These are phyloP conservation scores for Hyphodiscus hymeniophilus DNA, from an alignment of 495 filamentous ascomycete species.

Conservation along the genomic window DNA sequence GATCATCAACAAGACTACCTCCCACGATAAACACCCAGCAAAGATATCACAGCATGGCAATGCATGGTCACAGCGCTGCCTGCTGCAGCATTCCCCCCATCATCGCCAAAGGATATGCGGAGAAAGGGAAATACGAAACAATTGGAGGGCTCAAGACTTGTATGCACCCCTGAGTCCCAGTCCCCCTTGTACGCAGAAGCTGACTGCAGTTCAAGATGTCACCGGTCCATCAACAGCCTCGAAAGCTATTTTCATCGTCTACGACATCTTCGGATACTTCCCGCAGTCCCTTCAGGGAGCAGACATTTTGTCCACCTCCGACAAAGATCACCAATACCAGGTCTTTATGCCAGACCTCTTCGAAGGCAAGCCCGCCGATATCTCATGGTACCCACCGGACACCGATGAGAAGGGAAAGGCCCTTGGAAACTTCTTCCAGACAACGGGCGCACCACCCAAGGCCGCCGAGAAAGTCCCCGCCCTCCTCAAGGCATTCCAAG, in stretches of 20 bases:
- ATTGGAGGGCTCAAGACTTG: conserved; percentile 63
- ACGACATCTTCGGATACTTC: conserved; percentile 63
- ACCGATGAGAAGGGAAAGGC: conserved; percentile 72
- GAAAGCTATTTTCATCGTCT: conserved; percentile 54
- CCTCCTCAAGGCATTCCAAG: conserved; percentile 48
- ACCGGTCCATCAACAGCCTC: conserved; percentile 51
- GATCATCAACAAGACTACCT: not conserved
- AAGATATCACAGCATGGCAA: conserved; percentile 13
- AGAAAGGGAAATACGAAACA: conserved; percentile 58
- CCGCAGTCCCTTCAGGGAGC: conserved; percentile 63
- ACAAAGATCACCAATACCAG: conserved; percentile 46
- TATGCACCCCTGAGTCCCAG: conserved; percentile 29
- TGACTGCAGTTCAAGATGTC: conserved; percentile 36
- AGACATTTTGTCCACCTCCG: conserved; percentile 56
- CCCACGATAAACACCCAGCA: not conserved
- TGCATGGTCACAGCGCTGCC: conserved; percentile 44
- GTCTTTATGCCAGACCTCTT: conserved; percentile 69
- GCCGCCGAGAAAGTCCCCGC: conserved; percentile 56
- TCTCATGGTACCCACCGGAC: conserved; percentile 66
- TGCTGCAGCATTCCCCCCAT: conserved; percentile 70
- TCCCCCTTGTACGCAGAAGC: not conserved
- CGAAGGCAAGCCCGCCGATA: conserved; percentile 45
- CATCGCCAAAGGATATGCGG: conserved; percentile 47
- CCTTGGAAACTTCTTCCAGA: conserved; percentile 70
- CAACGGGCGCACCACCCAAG: conserved; percentile 52